Evolutionary conservation across 177 flowering plant genomes (phyloP), one percentile per base, ranked within the genome.

Genomic region (Vitis hybrid): DNA sequence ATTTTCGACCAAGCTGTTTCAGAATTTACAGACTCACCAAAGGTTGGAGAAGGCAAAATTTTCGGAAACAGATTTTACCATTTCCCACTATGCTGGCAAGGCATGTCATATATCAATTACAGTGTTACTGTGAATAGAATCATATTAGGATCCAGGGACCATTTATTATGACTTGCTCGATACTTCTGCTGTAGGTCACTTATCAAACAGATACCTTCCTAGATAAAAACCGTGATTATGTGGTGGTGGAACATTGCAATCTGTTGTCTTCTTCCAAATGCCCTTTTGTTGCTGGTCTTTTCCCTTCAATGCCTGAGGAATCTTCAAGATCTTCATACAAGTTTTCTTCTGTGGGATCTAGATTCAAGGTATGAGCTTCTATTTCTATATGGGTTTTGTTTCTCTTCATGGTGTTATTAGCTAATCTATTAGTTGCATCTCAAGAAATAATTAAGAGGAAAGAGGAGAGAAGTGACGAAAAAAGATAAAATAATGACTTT

Each of bases 51-150:
- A 85, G 79, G 83, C 88, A 63, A 96, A 90, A 68, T 90, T 93
- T 76, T 90, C 95, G 45, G 94, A 87, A 77, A 92, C 98, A 29
- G 98, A 90, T 85, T 93, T 96, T 77, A 86, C 86, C 16, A 49
- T 96, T 50, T 84, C 89, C 51, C 99, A 96, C 73, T 96, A 96
- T 86, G 99, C 99, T 85, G 99, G 99, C 74, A 93, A 96, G 97
- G 99, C 78, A 86, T 65, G 87, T 78, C 55, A 62, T 76, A 8
- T 67, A 55, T 51, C 63, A 62, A 26, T 39, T 39, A 5, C 62
- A 1, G 13, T 58, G 45, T 22, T 52, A 4, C 48, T 64, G 13
- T 22, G 64, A 12, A 45, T 53, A 45, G 13, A 70, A 26, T 62
- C 13, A 49, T 67, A 2, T 66, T 60, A 6, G 48, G 22, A 62